Evolutionary conservation across 73 alveolate genomes (phyloP).

Genomic region (Paramecium sexaurelia): DNA sequence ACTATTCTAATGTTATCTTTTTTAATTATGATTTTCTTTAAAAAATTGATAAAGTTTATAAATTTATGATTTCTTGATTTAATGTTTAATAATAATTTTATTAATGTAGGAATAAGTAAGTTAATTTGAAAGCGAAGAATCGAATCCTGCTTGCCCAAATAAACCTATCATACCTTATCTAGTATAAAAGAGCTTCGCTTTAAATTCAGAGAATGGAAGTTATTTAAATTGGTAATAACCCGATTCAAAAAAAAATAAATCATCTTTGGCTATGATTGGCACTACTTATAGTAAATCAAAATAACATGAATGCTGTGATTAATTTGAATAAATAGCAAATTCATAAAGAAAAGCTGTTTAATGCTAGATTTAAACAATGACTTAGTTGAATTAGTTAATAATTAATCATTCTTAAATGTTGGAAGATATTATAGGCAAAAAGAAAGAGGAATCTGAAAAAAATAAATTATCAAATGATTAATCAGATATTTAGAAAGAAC

Average conservation of each 20-base stretch:
- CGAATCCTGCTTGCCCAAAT: neutral
- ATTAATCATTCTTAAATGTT: neutral
- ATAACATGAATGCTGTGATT: neutral
- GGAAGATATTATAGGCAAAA: neutral
- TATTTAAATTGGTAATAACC: neutral
- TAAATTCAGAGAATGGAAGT: neutral
- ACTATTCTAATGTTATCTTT: too few species aligned
- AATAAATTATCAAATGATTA: neutral
- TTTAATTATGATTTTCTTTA: neutral
- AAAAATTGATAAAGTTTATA: neutral
- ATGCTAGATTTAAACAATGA: neutral
- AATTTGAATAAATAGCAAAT: neutral
- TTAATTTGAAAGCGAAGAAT: constrained; percentile 18
- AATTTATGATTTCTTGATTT: neutral
- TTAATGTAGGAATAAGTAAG: constrained; percentile 5
- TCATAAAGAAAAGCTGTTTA: neutral
- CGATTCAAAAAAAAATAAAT: neutral
- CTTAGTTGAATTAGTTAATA: neutral
- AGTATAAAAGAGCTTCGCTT: neutral
- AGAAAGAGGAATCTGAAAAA: neutral
- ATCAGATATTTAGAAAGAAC: neutral
- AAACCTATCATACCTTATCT: neutral
- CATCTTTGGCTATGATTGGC: neutral
- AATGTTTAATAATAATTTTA: neutral
- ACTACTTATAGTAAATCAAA: neutral